Percentiles rank a stretch among this genome's conserved stretches.
These are phyloP conservation scores for Rhynchospora tenuis DNA, from an alignment of 176 grass and related monocot genomes.

Conservation along the genomic window DNA sequence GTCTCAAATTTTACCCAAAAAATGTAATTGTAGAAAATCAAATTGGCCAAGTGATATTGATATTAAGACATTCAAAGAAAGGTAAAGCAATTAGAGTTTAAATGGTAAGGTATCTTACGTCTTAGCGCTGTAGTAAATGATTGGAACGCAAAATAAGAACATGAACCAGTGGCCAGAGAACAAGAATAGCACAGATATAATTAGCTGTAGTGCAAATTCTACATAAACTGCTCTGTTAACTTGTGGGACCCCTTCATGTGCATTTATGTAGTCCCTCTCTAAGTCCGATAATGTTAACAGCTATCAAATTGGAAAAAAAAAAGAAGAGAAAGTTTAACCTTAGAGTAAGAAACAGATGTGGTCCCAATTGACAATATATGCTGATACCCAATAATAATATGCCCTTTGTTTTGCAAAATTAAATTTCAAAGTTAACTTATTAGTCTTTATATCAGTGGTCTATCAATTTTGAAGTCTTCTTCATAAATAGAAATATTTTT, in stretches of 20 bases:
- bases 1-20: neutral
- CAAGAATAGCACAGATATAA: conserved; percentile 7
- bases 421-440: neutral
- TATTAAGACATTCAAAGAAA: neutral
- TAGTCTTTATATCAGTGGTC: neutral
- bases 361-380: neutral
- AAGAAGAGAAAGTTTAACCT: neutral
- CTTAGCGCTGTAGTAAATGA: neutral
- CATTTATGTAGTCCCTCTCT: conserved; percentile 22
- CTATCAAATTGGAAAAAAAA: neutral
- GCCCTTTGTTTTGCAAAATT: too few species aligned
- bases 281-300: conserved; percentile 16
- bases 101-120: neutral
- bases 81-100: neutral
- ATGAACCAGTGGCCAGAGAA: conserved; percentile 24
- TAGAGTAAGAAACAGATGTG: neutral
- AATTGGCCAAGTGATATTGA: neutral
- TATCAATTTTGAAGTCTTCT: neutral
- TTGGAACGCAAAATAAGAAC: conserved; percentile 11
- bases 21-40: neutral
- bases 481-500: neutral
- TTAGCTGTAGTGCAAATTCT: neutral
- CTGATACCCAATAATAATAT: too few species aligned
- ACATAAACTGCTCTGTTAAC: conserved; percentile 14
- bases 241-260: conserved; percentile 7